Evolutionary conservation across 192 early-diverging fungal genomes (phyloP).

Genomic region (Backusella morwellensis): DNA sequence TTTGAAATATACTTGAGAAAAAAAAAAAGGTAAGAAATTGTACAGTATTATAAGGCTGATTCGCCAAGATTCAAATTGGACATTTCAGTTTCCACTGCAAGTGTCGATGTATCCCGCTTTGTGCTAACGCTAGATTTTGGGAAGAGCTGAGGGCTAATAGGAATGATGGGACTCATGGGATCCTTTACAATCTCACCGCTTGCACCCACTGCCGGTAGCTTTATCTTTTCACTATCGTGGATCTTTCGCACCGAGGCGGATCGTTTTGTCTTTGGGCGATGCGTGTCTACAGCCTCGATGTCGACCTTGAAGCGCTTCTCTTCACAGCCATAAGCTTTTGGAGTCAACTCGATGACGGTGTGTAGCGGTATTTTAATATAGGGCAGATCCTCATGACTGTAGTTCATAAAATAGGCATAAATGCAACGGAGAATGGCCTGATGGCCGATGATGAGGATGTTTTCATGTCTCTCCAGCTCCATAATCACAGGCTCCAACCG

Average conservation of each 20-base stretch:
- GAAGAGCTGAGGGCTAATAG: constrained; percentile 17
- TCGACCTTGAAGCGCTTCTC: constrained; percentile 93
- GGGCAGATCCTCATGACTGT: constrained; percentile 91
- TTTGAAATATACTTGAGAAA: neutral
- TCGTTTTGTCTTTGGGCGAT: constrained; percentile 68
- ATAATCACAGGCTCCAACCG: constrained; percentile 98
- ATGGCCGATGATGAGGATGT: constrained; percentile 95
- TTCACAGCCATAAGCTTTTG: constrained; percentile 94
- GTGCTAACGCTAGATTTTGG: neutral
- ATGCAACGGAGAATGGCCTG: constrained; percentile 97
- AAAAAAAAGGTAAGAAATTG: too few relatives aligned
- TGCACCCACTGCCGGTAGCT: constrained; percentile 9
- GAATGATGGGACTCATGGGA: constrained; percentile 23
- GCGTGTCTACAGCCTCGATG: constrained; percentile 97
- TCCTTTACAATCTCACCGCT: constrained; percentile 35
- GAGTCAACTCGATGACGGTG: constrained; percentile 95
- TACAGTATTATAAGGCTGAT: neutral
- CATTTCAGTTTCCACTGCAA: neutral
- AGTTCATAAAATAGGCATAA: constrained; percentile 97
- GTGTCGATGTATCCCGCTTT: neutral
- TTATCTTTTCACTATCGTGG: neutral
- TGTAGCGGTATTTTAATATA: constrained; percentile 99
- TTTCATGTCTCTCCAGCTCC: constrained; percentile 97
- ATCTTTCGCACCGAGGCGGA: neutral
- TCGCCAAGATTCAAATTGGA: neutral